Percentiles rank a stretch among this genome's conserved stretches.
phyloP scores from a whole-genome alignment of 2,329 filamentous ascomycete species.

The Calonectria crousiana region DNA sequence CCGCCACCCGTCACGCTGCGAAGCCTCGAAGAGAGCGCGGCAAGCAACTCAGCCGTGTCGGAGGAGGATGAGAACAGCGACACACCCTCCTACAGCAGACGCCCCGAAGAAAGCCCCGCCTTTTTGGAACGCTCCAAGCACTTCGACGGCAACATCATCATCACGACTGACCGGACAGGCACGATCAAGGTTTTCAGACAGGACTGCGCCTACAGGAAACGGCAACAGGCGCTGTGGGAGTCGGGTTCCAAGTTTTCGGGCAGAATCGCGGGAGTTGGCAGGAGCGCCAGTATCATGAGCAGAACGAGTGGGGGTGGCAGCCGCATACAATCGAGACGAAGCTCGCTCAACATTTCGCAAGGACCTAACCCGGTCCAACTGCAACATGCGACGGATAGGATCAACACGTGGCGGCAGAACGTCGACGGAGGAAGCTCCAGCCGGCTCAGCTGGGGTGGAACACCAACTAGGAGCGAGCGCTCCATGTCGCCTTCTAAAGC shows the following conservation, averaged over 20 bases:
- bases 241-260: conserved; percentile 81
- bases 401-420: conserved; percentile 87
- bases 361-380: conserved; percentile 44
- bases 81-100: conserved; percentile 49
- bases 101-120: conserved; percentile 77
- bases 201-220: conserved; percentile 88
- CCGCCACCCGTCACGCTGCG: conserved; percentile 89
- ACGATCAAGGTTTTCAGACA: conserved; percentile 95
- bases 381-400: conserved; percentile 73
- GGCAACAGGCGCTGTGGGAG: conserved; percentile 82
- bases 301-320: conserved; percentile 63
- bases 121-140: conserved; percentile 84
- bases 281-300: conserved; percentile 68
- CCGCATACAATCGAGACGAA: conserved; percentile 63
- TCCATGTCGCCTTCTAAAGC: conserved; percentile 67
- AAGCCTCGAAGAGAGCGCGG: conserved; percentile 73
- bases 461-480: conserved; percentile 62
- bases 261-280: conserved; percentile 71
- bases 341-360: conserved; percentile 60
- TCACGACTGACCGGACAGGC: conserved; percentile 90
- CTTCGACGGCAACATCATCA: conserved; percentile 86
- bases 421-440: conserved; percentile 55
- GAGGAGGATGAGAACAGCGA: conserved; percentile 52
- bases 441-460: conserved; percentile 53
- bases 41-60: conserved; percentile 56